Base-by-base conservation (phyloP, 768 basidiomycete species). In the Auriscalpium orientale region DNA sequence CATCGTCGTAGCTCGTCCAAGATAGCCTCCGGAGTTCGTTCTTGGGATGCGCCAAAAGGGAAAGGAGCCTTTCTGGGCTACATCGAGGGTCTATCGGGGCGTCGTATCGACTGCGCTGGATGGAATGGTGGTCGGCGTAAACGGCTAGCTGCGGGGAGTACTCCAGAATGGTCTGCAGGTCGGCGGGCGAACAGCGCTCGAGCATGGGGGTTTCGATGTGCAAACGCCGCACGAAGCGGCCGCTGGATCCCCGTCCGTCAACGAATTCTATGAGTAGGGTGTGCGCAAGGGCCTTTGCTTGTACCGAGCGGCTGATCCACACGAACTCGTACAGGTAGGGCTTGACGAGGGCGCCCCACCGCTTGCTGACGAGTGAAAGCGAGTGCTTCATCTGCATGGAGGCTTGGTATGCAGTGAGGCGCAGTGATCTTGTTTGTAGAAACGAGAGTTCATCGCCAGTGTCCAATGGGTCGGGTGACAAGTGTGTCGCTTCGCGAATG, bases 1-100 rank as follows among this genome's bases (percentile, higher is more conserved):
- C 72, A 51, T 85, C 83, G 55, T 82, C 84, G 62, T 89, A 89
- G 63, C 81, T 87, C 37, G 87, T 89, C 79, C 85, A 87, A 22
- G 80, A 82, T 13, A 89, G 72, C 33, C 81, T 72, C 4, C 80
- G 78, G 37, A 89, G 72, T 46, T 71, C 69, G 60, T 75, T 78
- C 46, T 76, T 72, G 15, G 80, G 79, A 47, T 71, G 80, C 48
- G 76, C 80, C 58, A 89, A 79, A 11, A 81, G 76, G 10, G 75
- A 76, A 11, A 88, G 76, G 51, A 89, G 74, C 54, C 78, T 76
- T 52, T 82, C 77, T 3, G 79, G 78, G n/a, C 78, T 77, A 57
- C 74, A 76, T 37, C 74, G 67, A 8, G 75, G 72, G 48, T 78
- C 74, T 35, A 68, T 71, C 51, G 74, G 70, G 20, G 76, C 71